Conservation (phyloP, 2,329 filamentous ascomycete genomes). For the Knoxdaviesia proteae region DNA sequence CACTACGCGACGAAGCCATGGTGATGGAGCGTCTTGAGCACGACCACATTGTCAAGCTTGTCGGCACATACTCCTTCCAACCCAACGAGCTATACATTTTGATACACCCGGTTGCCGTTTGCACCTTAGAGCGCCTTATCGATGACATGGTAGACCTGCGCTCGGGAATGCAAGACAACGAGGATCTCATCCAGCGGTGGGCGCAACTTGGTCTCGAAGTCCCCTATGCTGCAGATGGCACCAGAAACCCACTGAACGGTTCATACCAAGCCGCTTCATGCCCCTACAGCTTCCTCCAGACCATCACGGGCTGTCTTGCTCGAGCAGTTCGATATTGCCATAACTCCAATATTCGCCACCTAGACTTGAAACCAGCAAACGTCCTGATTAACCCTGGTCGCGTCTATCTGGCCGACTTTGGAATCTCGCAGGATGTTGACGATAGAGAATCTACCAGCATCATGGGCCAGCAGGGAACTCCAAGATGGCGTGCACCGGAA, state of each 20-base stretch:
- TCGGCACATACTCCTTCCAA: slow-evolving; percentile 22
- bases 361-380: slow-evolving; percentile 26
- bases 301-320: slow-evolving; percentile 22
- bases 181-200: slow-evolving; percentile 15
- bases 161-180: slow-evolving; percentile 16
- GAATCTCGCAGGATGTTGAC: slow-evolving; percentile 24
- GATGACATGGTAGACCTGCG: slow-evolving; percentile 20
- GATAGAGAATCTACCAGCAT: slow-evolving; percentile 23
- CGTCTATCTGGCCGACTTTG: slow-evolving; percentile 28
- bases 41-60: slow-evolving; percentile 24
- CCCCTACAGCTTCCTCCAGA: slow-evolving; percentile 20
- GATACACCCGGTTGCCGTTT: slow-evolving; percentile 25
- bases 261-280: slow-evolving; percentile 8
- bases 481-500: slow-evolving; percentile 24
- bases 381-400: slow-evolving; percentile 22
- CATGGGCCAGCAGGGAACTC: slow-evolving; percentile 18
- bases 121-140: slow-evolving; percentile 20
- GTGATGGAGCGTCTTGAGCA: slow-evolving; percentile 26
- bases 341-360: slow-evolving; percentile 19
- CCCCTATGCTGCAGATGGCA: slow-evolving; percentile 6
- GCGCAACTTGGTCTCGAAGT: slow-evolving; percentile 9
- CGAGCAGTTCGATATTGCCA: slow-evolving; percentile 21
- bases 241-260: slow-evolving; percentile 4
- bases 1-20: slow-evolving; percentile 21
- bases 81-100: slow-evolving; percentile 21